phyloP scores from a whole-genome alignment of 495 filamentous ascomycete genomes.

The Aspergillus asperescens region DNA sequence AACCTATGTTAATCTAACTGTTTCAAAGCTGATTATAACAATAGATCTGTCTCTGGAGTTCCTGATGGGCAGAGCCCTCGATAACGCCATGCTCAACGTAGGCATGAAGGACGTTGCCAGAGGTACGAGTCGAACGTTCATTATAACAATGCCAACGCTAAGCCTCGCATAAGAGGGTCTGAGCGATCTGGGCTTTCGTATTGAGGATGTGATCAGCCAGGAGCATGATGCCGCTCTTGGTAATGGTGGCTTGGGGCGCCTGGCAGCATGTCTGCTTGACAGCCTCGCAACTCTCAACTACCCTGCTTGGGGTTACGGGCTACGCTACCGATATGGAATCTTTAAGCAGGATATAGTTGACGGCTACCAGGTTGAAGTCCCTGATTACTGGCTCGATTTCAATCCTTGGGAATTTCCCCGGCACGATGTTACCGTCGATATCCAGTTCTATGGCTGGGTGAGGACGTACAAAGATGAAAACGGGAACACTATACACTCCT shows the following conservation, averaged over 20 bases:
- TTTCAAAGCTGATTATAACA: constrained; percentile 11
- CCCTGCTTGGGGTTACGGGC: constrained; percentile 93
- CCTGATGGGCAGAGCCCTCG: constrained; percentile 89
- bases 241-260: constrained; percentile 89
- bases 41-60: constrained; percentile 88
- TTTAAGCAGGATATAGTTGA: constrained; percentile 99
- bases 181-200: constrained; percentile 83
- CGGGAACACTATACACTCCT: constrained; percentile 65
- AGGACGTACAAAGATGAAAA: constrained; percentile 64
- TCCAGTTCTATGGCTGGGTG: constrained; percentile 91
- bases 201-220: constrained; percentile 92
- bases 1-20: not conserved
- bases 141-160: not conserved
- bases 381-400: constrained; percentile 98
- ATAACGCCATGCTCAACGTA: constrained; percentile 98
- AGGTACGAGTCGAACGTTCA: constrained; percentile 39
- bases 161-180: constrained; percentile 60
- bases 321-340: constrained; percentile 95
- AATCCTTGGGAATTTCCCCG: constrained; percentile 99
- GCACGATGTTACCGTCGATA: constrained; percentile 89
- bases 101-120: constrained; percentile 79
- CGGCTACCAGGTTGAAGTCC: constrained; percentile 94
- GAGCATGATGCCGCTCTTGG: constrained; percentile 96
- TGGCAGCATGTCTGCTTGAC: constrained; percentile 95
- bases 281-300: constrained; percentile 91